These are phyloP conservation scores for Hebeloma cylindrosporum DNA, from an alignment of 768 basidiomycete genomes.

Conservation along the genomic window DNA sequence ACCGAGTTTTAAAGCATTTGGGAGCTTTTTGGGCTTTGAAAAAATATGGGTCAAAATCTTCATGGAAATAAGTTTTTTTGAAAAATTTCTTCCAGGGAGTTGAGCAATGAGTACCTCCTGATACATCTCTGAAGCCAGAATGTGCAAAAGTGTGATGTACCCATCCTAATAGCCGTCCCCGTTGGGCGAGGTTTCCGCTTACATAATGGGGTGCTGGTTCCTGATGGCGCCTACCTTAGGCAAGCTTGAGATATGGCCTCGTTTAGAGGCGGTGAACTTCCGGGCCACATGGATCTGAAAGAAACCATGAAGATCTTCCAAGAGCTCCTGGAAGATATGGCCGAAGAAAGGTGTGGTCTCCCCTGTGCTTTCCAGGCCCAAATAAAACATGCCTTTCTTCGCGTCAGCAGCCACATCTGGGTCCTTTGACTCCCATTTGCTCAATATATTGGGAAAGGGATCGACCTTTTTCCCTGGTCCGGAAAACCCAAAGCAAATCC, in stretches of 20 bases:
- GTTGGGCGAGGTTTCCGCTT: no score
- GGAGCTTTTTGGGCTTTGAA: no score
- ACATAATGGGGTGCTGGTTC: no score
- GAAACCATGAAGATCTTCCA: not conserved
- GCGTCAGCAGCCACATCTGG: not conserved
- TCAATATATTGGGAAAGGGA: not conserved
- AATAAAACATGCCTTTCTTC: not conserved
- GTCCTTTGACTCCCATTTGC: not conserved
- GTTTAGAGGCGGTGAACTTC: not conserved
- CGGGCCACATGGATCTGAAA: not conserved
- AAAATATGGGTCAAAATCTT: no score
- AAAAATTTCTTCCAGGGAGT: no score
- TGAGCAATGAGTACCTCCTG: no score
- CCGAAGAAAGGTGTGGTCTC: slow-evolving; percentile 3
- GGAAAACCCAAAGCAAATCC: slow-evolving; percentile 8
- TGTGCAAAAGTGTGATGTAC: no score
- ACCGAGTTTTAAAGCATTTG: no score
- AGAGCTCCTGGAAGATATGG: not conserved
- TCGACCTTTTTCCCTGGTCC: not conserved
- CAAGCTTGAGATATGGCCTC: not conserved
- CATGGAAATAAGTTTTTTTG: no score
- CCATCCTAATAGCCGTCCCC: no score
- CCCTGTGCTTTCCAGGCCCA: not conserved
- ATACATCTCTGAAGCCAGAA: no score
- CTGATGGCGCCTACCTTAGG: no score